Evolutionary conservation across 78 protist species (phyloP), one percentile per base, ranked within the genome.

Genomic region (Capsaspora owczarzaki): DNA sequence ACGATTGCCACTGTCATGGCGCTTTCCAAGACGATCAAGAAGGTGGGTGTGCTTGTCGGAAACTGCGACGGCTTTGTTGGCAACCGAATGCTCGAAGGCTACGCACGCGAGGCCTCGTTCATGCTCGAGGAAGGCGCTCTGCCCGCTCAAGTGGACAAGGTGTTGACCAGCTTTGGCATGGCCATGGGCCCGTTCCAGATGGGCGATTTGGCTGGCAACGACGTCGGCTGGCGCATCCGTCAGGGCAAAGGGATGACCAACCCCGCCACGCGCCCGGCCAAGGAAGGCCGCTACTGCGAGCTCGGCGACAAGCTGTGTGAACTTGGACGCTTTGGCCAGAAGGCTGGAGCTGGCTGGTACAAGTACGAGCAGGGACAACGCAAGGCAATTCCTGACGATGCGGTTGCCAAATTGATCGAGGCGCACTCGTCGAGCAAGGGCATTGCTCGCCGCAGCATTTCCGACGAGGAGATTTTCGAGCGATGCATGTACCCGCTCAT

Each of bases 41-140:
- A 89, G 83, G 71, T 6, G n/a, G 69, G 86, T 19, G 89, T 89
- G 44, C 78, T 89, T 10, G 89, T 49, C 33, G 78, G 83, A 8
- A 86, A 86, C 85, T 89, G 93, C 81, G 41, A 47, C 72, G 93
- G 93, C 33, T 89, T 89, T 56, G 46, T 80, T 29, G 89, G 79
- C 38, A 89, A 89, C 83, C 84, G 93, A 8, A 80, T 85, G 82
- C 19, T 89, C 35, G 81, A 38, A 44, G 42, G 12, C 46, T 74
- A 80, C 49, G 44, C 40, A 3, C 38, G 46, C 10, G 87, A 53
- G 49, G 87, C 86, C 49, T 0, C 20, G 29, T 76, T 53, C 63
- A 20, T 89, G 74, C 69, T 89, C 29, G 81, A 86, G 75, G 63
- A 35, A 23, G 89, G 89, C 2, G 46, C 29, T 6, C 1, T 1